A percentile compares a stretch with the other conserved stretches of the same genome.
These are phyloP conservation scores for Boletus huronensis DNA, from an alignment of 768 basidiomycete species.

Conservation along the genomic window DNA sequence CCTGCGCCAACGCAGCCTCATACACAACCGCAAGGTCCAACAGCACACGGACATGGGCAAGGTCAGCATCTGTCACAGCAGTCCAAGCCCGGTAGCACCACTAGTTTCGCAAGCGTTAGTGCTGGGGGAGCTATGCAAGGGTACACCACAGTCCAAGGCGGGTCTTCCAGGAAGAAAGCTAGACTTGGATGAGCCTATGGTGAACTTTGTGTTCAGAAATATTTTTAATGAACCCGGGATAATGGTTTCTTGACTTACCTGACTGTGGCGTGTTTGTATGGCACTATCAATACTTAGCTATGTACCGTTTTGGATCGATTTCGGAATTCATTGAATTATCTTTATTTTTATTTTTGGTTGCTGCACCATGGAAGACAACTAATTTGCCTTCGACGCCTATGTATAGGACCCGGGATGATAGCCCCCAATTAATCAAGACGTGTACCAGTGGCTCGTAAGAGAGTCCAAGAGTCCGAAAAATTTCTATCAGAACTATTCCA, in stretches of 20 bases:
- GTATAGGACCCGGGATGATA: no score
- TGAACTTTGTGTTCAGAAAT: neutral
- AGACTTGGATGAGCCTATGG: conserved; percentile 41
- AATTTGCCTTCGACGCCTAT: no score
- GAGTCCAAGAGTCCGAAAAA: neutral
- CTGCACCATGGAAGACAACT: neutral
- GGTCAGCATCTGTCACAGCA: conserved; percentile 37
- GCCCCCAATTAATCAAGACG: no score
- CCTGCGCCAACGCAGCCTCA: conserved; percentile 45
- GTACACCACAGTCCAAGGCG: conserved; percentile 32
- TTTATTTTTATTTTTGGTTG: no score
- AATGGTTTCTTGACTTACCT: neutral
- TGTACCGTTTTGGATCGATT: neutral
- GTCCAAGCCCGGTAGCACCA: conserved; percentile 54
- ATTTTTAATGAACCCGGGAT: no score
- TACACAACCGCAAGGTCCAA: conserved; percentile 41
- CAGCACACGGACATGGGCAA: conserved; percentile 47
- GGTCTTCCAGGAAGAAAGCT: conserved; percentile 55
- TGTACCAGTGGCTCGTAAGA: neutral
- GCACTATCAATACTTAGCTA: no score
- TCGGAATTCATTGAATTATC: neutral
- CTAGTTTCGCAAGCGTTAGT: conserved; percentile 62
- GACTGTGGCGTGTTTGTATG: no score
- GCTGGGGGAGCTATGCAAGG: conserved; percentile 41
- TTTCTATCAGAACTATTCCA: neutral